A percentile compares a stretch with the other conserved stretches of the same genome.
These are phyloP conservation scores for Calonectria montana DNA, from an alignment of 2,329 filamentous ascomycete genomes.

Conservation along the genomic window DNA sequence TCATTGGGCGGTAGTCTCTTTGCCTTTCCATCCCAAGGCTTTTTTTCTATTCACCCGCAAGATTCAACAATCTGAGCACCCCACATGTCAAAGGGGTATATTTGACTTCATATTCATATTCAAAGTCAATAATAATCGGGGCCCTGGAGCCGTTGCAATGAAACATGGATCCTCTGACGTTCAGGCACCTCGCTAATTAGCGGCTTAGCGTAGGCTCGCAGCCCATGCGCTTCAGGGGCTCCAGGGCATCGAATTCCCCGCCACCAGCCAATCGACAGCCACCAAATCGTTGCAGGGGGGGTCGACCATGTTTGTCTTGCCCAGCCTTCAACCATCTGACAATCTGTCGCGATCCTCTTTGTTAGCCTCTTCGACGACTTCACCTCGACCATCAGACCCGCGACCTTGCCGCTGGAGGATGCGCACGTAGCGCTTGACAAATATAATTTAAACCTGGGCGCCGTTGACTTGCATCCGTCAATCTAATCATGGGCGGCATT, in stretches of 20 bases:
- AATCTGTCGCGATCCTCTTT: slow-evolving; percentile 34
- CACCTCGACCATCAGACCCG: slow-evolving; percentile 16
- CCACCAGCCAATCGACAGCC: slow-evolving; percentile 38
- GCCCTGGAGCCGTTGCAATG: slow-evolving; percentile 2
- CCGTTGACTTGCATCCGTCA: slow-evolving; percentile 24
- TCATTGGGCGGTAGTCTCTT: no score
- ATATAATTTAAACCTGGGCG: slow-evolving; percentile 25
- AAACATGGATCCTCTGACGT: slow-evolving; percentile 8
- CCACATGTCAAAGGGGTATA: not conserved
- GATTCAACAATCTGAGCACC: not conserved
- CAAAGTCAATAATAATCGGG: slow-evolving; percentile 2
- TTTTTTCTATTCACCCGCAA: not conserved
- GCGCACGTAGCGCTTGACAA: slow-evolving; percentile 36
- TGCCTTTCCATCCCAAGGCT: no score
- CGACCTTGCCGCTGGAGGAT: slow-evolving; percentile 31
- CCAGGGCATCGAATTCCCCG: slow-evolving; percentile 35
- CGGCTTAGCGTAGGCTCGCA: slow-evolving; percentile 13
- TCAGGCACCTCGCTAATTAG: slow-evolving; percentile 22
- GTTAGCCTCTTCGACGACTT: slow-evolving; percentile 31
- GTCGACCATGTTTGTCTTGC: slow-evolving; percentile 28
- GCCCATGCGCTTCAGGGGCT: slow-evolving; percentile 19
- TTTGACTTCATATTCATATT: not conserved
- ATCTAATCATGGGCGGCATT: slow-evolving; percentile 52
- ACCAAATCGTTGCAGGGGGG: slow-evolving; percentile 37
- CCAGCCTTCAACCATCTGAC: slow-evolving; percentile 30